Base-by-base conservation (phyloP, 352 stramenopile species). In the Plasmopara muralis region DNA sequence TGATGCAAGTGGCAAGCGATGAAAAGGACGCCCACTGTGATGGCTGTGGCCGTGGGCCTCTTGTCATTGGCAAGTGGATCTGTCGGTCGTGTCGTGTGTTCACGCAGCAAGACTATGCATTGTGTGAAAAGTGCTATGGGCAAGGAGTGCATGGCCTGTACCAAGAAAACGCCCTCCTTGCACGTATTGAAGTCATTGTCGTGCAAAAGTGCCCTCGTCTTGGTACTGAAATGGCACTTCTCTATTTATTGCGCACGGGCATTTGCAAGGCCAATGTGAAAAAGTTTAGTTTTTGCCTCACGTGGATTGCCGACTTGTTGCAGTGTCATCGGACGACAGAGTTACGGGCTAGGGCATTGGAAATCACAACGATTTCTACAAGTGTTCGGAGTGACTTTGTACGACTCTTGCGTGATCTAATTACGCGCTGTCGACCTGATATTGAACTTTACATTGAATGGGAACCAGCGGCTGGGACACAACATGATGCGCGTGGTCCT, bases 231-330 rank as follows among this genome's bases (percentile, higher is more conserved):
- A 72, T 65, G 18, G 74, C 80, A 13, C 57, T 89, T 14, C 68
- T 87, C 40, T 56, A 64, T 49, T 61, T 89, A 34, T 62, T 89
- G 42, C 74, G 73, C n/a, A 62, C 77, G 6, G 78, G 76, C 7
- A 86, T 89, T 56, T 89, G 78, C 64, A 89, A 89, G 46, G 76
- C 65, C 53, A 89, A 87, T 43, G 59, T 87, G 14, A 89, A 89
- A 51, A 89, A 89, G 57, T 89, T 84, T 33, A 85, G 72, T 42
- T 89, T 89, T 46, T 89, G 75, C 35, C 66, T 89, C 29, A 89
- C 77, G 29, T 89, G 78, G 78, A 87, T 89, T 54, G 76, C 74
- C 43, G 75, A 87, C 52, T 40, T 89, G 41, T 46, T 89, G 12
- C 67, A 83, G 37, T 86, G 78, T 49, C 71, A 72, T 35, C 66